Evolutionary conservation across 176 grass and related monocot species (phyloP).

Genomic region (Bonia amplexicaulis): DNA sequence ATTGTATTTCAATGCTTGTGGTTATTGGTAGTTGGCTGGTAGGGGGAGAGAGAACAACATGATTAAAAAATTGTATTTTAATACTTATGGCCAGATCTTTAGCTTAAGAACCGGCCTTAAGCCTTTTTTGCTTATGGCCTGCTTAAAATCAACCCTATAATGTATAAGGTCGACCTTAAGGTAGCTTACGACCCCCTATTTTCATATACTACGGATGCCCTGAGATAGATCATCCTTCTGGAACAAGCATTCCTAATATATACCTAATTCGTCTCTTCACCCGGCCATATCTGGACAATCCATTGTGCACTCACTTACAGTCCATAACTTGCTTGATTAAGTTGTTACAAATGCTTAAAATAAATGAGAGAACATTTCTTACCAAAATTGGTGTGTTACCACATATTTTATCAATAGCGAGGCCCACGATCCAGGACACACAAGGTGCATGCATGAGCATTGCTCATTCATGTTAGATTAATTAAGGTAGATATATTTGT

Average conservation of each 20-base stretch:
- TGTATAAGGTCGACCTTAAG: too few species aligned
- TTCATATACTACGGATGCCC: too few species aligned
- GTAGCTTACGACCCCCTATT: too few species aligned
- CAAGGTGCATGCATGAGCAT: background rate
- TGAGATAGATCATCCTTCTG: background rate
- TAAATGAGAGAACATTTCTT: background rate
- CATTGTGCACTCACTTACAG: background rate
- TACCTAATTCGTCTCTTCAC: background rate
- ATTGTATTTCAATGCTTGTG: too few species aligned
- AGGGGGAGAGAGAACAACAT: too few species aligned
- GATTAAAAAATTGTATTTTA: too few species aligned
- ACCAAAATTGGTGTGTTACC: background rate
- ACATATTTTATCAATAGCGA: background rate
- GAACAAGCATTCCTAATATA: conserved; percentile 5
- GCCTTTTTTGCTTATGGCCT: too few species aligned
- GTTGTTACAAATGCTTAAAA: background rate
- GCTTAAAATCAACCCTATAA: too few species aligned
- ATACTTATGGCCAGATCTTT: too few species aligned
- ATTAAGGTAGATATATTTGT: background rate
- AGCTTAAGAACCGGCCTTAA: too few species aligned
- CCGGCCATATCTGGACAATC: background rate
- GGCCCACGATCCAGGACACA: background rate
- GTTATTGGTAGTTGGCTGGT: too few species aligned
- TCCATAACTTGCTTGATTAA: background rate
- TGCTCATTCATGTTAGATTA: background rate